phyloP scores from a whole-genome alignment of 352 stramenopile genomes.

The Pythium sukuiense region DNA sequence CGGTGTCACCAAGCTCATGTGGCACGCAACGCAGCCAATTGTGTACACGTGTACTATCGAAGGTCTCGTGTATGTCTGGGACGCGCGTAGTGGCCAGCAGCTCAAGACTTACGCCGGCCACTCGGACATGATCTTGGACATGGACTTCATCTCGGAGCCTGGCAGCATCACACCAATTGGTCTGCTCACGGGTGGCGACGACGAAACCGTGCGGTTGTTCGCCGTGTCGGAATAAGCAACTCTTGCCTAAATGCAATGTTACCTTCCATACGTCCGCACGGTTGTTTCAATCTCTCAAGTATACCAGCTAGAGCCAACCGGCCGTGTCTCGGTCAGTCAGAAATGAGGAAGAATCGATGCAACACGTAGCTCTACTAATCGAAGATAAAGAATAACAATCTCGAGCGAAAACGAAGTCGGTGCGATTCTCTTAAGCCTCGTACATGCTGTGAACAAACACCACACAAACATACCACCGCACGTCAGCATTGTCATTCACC shows the following conservation, averaged over 20 bases:
- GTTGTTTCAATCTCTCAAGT: background rate
- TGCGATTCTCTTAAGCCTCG: slow-evolving; percentile 58
- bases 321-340: background rate
- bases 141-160: slow-evolving; percentile 66
- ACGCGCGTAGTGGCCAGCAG: slow-evolving; percentile 84
- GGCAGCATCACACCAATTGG: slow-evolving; percentile 41
- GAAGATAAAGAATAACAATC: slow-evolving; percentile 30
- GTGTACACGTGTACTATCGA: slow-evolving; percentile 90
- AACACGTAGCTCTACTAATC: slow-evolving; percentile 32
- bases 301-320: no score
- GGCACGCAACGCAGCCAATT: slow-evolving; percentile 84
- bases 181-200: slow-evolving; percentile 80
- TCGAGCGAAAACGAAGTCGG: slow-evolving; percentile 24
- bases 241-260: slow-evolving; percentile 5
- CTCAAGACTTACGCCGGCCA: slow-evolving; percentile 82
- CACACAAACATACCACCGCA: slow-evolving; percentile 2
- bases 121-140: slow-evolving; percentile 92
- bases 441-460: slow-evolving; percentile 59
- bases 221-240: slow-evolving; percentile 44
- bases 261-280: background rate
- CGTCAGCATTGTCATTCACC: slow-evolving; percentile 1
- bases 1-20: slow-evolving; percentile 90
- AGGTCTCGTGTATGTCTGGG: slow-evolving; percentile 90
- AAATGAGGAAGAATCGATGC: background rate
- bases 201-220: slow-evolving; percentile 83